Conservation (phyloP, 257 asterid species). For the Forsythia suspensa region DNA sequence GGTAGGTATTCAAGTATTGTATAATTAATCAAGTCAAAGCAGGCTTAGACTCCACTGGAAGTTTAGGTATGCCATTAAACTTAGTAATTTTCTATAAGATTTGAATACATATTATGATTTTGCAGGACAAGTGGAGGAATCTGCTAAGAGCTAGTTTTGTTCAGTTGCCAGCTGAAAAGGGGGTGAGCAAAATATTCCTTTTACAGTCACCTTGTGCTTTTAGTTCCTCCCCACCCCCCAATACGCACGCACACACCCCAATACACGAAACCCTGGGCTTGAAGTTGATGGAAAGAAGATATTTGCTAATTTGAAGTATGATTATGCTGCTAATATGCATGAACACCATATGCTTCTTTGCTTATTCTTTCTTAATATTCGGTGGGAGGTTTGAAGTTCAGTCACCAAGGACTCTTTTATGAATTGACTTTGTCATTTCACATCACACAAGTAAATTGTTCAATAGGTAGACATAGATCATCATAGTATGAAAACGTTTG, state of each 20-base stretch:
- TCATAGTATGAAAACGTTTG: neutral
- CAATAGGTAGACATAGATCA: neutral
- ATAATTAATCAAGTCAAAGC: constrained; percentile 2
- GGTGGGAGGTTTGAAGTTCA: neutral
- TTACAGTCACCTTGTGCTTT: neutral
- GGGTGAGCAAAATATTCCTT: constrained; percentile 53
- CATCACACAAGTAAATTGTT: neutral
- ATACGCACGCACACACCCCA: neutral
- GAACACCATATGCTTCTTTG: neutral
- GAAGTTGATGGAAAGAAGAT: constrained; percentile 13
- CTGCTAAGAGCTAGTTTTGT: constrained; percentile 86
- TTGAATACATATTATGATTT: constrained; percentile 13
- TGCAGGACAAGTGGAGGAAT: constrained; percentile 99
- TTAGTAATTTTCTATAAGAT: neutral
- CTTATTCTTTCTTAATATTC: neutral
- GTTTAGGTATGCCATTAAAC: neutral
- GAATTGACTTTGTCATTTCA: neutral
- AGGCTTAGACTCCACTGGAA: neutral
- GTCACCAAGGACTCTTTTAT: neutral
- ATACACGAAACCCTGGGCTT: neutral
- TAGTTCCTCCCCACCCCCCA: constrained; percentile 1
- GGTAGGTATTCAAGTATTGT: constrained; percentile 40
- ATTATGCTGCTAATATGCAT: neutral
- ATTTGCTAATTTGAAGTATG: neutral
- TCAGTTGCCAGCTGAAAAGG: constrained; percentile 67